Percentiles rank a stretch among this genome's conserved stretches.
These are phyloP conservation scores for Beta corolliflora DNA, from an alignment of 179 eudicot species.

Conservation along the genomic window DNA sequence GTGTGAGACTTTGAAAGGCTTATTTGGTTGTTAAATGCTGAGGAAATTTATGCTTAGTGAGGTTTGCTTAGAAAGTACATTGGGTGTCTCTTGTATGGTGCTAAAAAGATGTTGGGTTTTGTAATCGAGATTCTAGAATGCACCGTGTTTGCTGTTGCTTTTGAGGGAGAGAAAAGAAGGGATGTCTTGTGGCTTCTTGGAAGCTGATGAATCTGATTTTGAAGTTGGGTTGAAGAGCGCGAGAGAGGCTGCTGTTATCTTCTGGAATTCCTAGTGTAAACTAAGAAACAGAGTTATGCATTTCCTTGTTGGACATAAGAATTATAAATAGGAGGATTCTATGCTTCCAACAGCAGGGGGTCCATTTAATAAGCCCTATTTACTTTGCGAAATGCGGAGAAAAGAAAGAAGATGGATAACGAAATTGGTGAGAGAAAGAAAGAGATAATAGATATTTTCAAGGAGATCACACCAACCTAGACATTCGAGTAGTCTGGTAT, in stretches of 20 bases:
- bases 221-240: neutral
- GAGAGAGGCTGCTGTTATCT: slow-evolving; percentile 1
- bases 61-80: neutral
- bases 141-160: neutral
- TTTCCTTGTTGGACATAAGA: neutral
- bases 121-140: neutral
- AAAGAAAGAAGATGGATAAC: too few species aligned
- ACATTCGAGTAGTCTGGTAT: too few species aligned
- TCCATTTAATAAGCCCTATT: neutral
- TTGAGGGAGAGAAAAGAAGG: neutral
- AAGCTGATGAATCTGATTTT: neutral
- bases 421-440: too few species aligned
- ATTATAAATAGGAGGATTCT: neutral
- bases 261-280: neutral
- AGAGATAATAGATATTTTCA: too few species aligned
- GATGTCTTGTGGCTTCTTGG: neutral
- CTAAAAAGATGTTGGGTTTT: neutral
- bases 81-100: neutral
- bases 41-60: neutral
- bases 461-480: too few species aligned
- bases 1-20: neutral
- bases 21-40: neutral
- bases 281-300: neutral
- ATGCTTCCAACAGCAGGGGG: neutral
- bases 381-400: too few species aligned